Evolutionary conservation across 768 basidiomycete species (phyloP).

Genomic region (Lactifluus rugatus): DNA sequence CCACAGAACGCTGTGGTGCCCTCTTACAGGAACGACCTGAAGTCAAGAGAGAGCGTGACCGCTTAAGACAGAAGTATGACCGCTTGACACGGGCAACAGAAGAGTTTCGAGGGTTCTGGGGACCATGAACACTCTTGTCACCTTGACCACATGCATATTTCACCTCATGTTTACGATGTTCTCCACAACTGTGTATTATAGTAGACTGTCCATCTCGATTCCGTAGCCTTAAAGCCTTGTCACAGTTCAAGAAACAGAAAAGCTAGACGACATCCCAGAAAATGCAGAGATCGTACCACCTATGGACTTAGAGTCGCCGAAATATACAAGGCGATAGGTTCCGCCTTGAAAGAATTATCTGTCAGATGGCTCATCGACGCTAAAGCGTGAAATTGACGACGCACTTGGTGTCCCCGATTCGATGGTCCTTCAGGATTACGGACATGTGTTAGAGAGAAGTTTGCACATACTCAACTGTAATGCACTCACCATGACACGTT

Average conservation of each 20-base stretch:
- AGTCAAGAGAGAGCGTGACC: neutral
- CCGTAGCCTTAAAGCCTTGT: neutral
- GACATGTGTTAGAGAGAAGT: slow-evolving; percentile 1
- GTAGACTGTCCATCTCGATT: neutral
- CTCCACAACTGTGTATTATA: neutral
- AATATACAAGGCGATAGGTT: slow-evolving; percentile 60
- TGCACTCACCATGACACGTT: slow-evolving; percentile 51
- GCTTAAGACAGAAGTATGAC: neutral
- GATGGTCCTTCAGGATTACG: slow-evolving; percentile 40
- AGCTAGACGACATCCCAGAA: slow-evolving; percentile 49
- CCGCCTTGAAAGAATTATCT: slow-evolving; percentile 35
- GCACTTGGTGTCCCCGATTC: slow-evolving; percentile 49
- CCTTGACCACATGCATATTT: neutral
- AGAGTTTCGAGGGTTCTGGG: slow-evolving; percentile 1
- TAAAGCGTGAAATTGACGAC: slow-evolving; percentile 16
- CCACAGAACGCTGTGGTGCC: slow-evolving; percentile 2
- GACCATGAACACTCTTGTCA: neutral
- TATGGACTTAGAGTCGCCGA: slow-evolving; percentile 66
- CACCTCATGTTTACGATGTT: neutral
- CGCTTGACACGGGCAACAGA: slow-evolving; percentile 1
- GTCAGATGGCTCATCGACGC: neutral
- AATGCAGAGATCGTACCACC: slow-evolving; percentile 56
- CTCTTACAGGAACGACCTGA: slow-evolving; percentile 5
- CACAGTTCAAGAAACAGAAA: slow-evolving; percentile 38
- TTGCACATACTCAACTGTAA: neutral